Conservation (phyloP, 176 grass and related monocot genomes). For the Carex myosuroides region DNA sequence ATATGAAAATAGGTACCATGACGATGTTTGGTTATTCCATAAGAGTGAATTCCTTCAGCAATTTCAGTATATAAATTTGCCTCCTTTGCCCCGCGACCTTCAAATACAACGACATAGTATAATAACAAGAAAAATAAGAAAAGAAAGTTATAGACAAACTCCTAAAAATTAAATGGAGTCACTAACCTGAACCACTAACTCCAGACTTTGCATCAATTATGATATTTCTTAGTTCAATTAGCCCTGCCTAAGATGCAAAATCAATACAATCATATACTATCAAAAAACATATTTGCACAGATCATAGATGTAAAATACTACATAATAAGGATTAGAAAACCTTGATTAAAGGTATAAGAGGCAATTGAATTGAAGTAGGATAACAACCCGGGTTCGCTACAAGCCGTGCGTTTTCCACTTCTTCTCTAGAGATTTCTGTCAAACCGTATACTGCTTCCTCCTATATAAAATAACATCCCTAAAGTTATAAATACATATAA, state of each 20-base stretch:
- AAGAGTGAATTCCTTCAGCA: slow-evolving; percentile 86
- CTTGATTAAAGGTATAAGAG: slow-evolving; percentile 86
- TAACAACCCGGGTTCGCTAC: slow-evolving; percentile 98
- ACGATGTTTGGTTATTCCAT: slow-evolving; percentile 84
- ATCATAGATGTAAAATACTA: slow-evolving; percentile 12
- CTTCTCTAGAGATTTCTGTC: slow-evolving; percentile 74
- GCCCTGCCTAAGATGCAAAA: slow-evolving; percentile 43
- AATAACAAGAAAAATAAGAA: not conserved
- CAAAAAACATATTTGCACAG: slow-evolving; percentile 12
- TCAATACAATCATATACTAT: slow-evolving; percentile 27
- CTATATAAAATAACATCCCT: slow-evolving; percentile 34
- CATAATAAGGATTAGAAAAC: slow-evolving; percentile 19
- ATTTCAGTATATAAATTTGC: slow-evolving; percentile 98
- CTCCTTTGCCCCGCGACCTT: slow-evolving; percentile 98
- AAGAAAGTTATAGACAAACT: not conserved
- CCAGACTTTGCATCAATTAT: slow-evolving; percentile 99
- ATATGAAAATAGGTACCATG: slow-evolving; percentile 52
- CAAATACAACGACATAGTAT: slow-evolving; percentile 8
- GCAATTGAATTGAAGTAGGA: slow-evolving; percentile 93
- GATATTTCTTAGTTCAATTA: slow-evolving; percentile 77
- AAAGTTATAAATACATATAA: slow-evolving; percentile 22
- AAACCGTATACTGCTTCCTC: slow-evolving; percentile 85
- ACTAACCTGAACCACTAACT: slow-evolving; percentile 82
- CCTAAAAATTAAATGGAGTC: not conserved
- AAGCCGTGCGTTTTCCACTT: slow-evolving; percentile 64